Evolutionary conservation across 1,284 basidiomycete genomes (phyloP).

Genomic region (Leccinum variabile): DNA sequence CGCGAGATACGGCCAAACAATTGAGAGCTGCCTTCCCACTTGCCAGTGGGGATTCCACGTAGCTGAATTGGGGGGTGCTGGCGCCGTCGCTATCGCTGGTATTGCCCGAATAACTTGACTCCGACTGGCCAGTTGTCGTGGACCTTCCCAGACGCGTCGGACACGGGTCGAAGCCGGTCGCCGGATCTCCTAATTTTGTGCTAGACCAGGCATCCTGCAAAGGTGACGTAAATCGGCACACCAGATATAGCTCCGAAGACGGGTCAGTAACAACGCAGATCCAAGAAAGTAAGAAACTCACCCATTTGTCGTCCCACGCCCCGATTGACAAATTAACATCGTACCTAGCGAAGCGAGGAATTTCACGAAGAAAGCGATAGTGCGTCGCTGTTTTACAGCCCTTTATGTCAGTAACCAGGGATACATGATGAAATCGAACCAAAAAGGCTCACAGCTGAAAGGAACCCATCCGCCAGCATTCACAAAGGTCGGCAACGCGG

Average conservation of each 20-base stretch:
- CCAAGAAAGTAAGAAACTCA: conserved; percentile 34
- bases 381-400: conserved; percentile 52
- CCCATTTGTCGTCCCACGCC: conserved; percentile 86
- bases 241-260: conserved; percentile 13
- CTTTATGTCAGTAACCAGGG: neutral
- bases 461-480: conserved; percentile 65
- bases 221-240: conserved; percentile 28
- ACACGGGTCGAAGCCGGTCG: too few relatives aligned
- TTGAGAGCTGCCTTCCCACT: conserved; percentile 40
- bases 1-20: conserved; percentile 63
- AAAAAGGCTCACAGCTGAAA: conserved; percentile 51
- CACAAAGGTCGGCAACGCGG: conserved; percentile 62
- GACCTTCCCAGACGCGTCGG: neutral
- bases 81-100: conserved; percentile 26
- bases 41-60: conserved; percentile 31
- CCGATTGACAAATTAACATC: conserved; percentile 65
- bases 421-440: neutral
- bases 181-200: too few relatives aligned
- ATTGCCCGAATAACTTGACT: neutral
- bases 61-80: conserved; percentile 28
- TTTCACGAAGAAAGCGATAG: conserved; percentile 74
- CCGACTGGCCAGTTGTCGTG: neutral
- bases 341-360: conserved; percentile 69
- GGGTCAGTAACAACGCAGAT: neutral
- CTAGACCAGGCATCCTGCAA: too few relatives aligned